Evolutionary conservation across 495 filamentous ascomycete species (phyloP), one percentile per base, ranked within the genome.

Genomic region (Thozetella sp.): DNA sequence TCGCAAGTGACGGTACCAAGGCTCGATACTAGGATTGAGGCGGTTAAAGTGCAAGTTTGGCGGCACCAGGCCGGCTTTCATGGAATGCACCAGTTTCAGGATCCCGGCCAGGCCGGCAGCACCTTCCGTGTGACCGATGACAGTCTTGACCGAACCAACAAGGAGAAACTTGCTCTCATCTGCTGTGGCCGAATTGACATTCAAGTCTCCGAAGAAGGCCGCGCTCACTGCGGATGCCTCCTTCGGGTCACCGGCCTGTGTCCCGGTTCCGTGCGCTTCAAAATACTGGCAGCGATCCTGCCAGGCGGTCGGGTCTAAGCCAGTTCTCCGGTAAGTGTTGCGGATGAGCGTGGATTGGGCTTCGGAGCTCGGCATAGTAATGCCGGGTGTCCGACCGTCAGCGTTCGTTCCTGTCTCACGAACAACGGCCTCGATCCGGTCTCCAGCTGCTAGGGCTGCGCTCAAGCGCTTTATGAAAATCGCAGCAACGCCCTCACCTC

Each of bases 401-500:
- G 81, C 65, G 53, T 88, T 88, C 25, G 76, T 55, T 0, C 73
- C 78, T 15, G 76, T 76, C 1, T 71, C 80, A 4, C 83, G 78
- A 57, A 91, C 81, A 2, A 90, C 68, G 6, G 76, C 80, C 27
- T 81, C 71, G 27, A 89, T 81, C 0, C 77, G 73, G 53, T 83
- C 76, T 2, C 76, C 72, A 55, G 78, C 76, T 22, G 60, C 56
- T 19, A 81, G 25, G 6, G 80, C 88, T 30, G 76, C 74, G n/a
- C 64, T 63, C 1, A 88, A 72, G 17, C 65, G 71, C 60, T 90
- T 91, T 1, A 91, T 25, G 9, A 80, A 66, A 0, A 88, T 15
- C 0, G 75, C 75, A 19, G 67, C 77, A 15, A 87, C 57, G 10
- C 77, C 87, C 61, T 92, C 88, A 9, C 76, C 89, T 10, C 87